These are phyloP conservation scores for Maudiozyma pseudohumilis DNA, from an alignment of 805 yeast genomes.

Conservation along the genomic window DNA sequence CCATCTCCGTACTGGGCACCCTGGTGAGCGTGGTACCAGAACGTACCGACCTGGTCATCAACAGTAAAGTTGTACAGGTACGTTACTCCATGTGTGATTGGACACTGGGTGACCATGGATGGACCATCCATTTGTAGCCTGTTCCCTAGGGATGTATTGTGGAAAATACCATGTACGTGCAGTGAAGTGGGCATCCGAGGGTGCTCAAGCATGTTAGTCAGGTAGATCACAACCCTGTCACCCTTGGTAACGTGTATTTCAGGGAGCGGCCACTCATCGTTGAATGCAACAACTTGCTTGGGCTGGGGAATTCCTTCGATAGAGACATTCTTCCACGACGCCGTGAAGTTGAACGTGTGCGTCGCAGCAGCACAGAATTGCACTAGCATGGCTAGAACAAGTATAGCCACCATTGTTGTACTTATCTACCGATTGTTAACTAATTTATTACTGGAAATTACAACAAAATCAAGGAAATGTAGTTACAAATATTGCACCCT, in stretches of 20 bases:
- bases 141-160: constrained; percentile 41
- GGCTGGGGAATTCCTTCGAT: constrained; percentile 56
- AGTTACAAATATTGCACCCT: no score
- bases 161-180: constrained; percentile 75
- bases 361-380: constrained; percentile 24
- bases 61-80: constrained; percentile 63
- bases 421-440: no score
- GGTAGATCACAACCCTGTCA: constrained; percentile 48
- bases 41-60: constrained; percentile 60
- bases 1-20: constrained; percentile 78
- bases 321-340: constrained; percentile 45
- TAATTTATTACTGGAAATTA: no score
- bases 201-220: constrained; percentile 51
- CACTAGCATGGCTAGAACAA: neutral
- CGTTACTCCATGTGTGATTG: constrained; percentile 59
- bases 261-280: constrained; percentile 67
- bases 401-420: no score
- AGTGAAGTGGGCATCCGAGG: constrained; percentile 42
- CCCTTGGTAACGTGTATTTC: constrained; percentile 54
- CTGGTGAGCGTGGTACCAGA: constrained; percentile 76
- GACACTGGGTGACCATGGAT: constrained; percentile 70
- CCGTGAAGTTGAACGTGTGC: constrained; percentile 47
- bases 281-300: constrained; percentile 55
- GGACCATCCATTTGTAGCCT: constrained; percentile 65
- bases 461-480: no score